Conservation (phyloP, 306 rosid genomes). For the Castanopsis chinensis region DNA sequence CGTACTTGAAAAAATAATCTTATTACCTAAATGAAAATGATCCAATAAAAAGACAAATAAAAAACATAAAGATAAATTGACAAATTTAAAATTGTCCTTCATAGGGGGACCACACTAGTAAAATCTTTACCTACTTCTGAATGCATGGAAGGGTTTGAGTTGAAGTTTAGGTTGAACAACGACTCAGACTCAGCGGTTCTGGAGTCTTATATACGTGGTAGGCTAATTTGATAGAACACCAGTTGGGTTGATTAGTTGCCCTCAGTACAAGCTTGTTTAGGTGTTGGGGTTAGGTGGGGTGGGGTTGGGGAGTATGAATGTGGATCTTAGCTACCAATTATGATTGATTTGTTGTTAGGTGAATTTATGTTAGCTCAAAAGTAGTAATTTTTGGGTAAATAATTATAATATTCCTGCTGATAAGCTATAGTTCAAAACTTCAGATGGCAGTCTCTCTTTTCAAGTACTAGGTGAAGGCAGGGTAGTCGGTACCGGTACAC, state of each 20-base stretch:
- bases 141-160: not conserved
- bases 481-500: too few relatives aligned
- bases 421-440: too few relatives aligned
- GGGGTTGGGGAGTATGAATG: not conserved
- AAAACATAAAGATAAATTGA: too few relatives aligned
- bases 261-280: not conserved
- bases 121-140: not conserved
- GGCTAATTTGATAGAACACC: not conserved
- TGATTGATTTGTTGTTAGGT: slow-evolving; percentile 33
- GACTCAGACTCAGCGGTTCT: not conserved
- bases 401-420: too few relatives aligned
- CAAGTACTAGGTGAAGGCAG: too few relatives aligned
- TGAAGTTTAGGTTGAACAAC: not conserved
- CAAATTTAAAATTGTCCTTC: not conserved
- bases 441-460: too few relatives aligned
- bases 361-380: not conserved
- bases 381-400: too few relatives aligned
- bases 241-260: not conserved
- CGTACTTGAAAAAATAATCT: too few relatives aligned
- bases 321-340: slow-evolving; percentile 6
- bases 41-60: too few relatives aligned
- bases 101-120: not conserved
- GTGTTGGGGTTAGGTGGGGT: slow-evolving; percentile 7
- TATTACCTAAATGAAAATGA: too few relatives aligned
- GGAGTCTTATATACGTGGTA: not conserved